Conservation (phyloP, 169 alveolate species). For the Perkinsus chesapeaki region DNA sequence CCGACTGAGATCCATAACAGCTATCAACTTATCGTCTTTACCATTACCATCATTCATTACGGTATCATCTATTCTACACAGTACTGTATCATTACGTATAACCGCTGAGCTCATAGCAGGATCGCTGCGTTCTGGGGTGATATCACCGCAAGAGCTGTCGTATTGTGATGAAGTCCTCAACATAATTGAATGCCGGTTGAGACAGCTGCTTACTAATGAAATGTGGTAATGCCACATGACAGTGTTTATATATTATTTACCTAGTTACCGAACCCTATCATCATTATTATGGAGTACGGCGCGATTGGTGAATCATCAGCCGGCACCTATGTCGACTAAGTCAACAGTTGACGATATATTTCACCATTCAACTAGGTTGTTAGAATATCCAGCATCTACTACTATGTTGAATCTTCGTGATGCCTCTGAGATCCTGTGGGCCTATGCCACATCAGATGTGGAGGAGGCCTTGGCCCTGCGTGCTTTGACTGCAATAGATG, state of each 20-base stretch:
- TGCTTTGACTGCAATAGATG: background rate
- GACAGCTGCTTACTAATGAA: background rate
- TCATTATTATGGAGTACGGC: background rate
- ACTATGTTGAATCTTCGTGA: background rate
- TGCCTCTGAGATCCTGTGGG: background rate
- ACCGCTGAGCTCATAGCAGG: no score
- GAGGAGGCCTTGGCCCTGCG: background rate
- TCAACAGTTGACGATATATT: background rate
- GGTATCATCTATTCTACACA: background rate
- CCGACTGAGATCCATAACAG: background rate
- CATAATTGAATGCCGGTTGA: no score
- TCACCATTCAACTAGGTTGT: background rate
- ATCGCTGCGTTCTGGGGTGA: no score
- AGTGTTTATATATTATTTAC: no score
- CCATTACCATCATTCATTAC: background rate
- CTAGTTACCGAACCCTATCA: background rate
- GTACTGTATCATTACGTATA: no score
- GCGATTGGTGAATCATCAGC: background rate
- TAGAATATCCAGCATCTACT: background rate
- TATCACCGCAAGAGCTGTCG: no score
- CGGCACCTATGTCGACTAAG: background rate
- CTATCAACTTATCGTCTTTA: background rate
- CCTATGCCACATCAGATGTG: background rate
- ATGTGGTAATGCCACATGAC: background rate
- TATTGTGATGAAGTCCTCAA: no score